Evolutionary conservation across 73 alveolate genomes (phyloP), one percentile per base, ranked within the genome.

Genomic region (Uronychia binucleata): DNA sequence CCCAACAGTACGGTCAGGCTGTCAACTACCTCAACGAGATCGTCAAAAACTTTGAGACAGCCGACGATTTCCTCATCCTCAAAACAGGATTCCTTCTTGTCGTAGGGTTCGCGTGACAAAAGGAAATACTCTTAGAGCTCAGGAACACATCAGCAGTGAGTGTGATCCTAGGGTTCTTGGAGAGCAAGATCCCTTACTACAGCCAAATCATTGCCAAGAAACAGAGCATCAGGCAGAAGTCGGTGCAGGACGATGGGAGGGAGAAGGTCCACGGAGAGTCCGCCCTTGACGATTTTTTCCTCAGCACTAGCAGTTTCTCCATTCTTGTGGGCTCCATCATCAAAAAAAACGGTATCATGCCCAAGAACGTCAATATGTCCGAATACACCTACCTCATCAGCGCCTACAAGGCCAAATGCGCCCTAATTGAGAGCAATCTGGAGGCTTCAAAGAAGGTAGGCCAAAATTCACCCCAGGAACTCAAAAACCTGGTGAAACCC

Each of bases 241-340:
- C 31, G 11, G 31, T 27, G 34, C 81, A 85, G 31, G 75, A 76
- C 28, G 57, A 33, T 11, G 27, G 59, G 19, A 14, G 31, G 1
- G 58, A 28, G 1, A 33, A 76, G 78, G 59, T 1, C 0, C 33
- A 27, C 25, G 91, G 77, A 33, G 91, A 85, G 32, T 85, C 85
- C 1, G 58, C 26, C 0, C 59, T 85, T 57, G 91, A 85, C 57
- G 91, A 74, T 1, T 74, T 26, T 25, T 77, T 77, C 27, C 58
- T 85, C 26, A 85, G 58, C 31, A 85, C 35, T 25, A 85, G 77
- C 57, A 85, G 91, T 46, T 85, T 85, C 34, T 77, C 85, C 86
- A 85, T 85, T 34, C n/a, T 85, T 0, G 35, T 74, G 30, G 57
- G 81, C 0, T 34, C 91, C 8, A 74, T 57, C 30, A 29, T 85